Conservation (phyloP, 2,329 filamentous ascomycete genomes). For the Diaporthe nobilis region DNA sequence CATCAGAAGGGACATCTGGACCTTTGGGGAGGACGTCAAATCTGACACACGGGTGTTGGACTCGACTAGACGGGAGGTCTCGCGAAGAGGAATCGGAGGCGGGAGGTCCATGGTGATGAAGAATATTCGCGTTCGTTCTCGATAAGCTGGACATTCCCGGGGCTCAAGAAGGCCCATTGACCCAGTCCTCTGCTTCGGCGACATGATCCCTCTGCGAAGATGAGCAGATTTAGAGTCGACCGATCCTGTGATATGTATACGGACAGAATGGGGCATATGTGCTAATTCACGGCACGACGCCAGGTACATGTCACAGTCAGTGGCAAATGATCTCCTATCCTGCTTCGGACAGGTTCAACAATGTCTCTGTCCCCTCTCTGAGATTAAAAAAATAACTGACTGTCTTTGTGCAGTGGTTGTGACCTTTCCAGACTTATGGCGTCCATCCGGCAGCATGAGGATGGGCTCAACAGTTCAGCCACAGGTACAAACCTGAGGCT, state of each 20-base stretch:
- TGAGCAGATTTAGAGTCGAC: not conserved
- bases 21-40: too few relatives aligned
- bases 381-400: not conserved
- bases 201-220: not conserved
- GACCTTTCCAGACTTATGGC: not conserved
- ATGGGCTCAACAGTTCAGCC: not conserved
- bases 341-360: too few relatives aligned
- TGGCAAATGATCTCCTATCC: not conserved
- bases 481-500: not conserved
- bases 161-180: not conserved
- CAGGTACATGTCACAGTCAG: not conserved
- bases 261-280: not conserved
- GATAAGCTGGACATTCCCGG: not conserved
- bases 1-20: too few relatives aligned
- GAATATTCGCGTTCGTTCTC: not conserved
- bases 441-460: not conserved
- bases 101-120: not conserved
- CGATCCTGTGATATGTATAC: not conserved
- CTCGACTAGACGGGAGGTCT: not conserved
- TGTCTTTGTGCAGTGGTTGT: not conserved
- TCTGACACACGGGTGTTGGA: not conserved
- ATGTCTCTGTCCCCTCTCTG: not conserved
- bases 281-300: not conserved
- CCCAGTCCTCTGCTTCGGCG: not conserved
- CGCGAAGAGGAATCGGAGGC: not conserved